Evolutionary conservation across 2,329 filamentous ascomycete species (phyloP), one percentile per base, ranked within the genome.

Genomic region (Mycosphaerella arachidis): DNA sequence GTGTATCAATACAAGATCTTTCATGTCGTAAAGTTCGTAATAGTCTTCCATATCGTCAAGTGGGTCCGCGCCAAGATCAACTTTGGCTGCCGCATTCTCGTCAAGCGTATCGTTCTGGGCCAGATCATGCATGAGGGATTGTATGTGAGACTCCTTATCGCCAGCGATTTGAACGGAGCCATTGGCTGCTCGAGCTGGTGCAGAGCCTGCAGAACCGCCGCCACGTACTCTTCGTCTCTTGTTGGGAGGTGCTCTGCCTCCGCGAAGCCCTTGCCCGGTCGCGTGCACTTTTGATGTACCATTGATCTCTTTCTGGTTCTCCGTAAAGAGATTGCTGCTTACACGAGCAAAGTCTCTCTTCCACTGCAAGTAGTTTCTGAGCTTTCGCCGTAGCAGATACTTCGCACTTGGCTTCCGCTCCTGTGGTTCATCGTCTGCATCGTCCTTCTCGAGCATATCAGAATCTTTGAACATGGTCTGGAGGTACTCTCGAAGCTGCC

Each of bases 41-140:
- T 88, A 94, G 66, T 93, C 88, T 64, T 97, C 92, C 89, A 94
- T 93, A 71, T 96, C 84, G 52, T 96, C 89, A 7, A 97, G 80
- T 0, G 91, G 88, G 73, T 97, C 94, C 5, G 85, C 79, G 1
- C 86, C 80, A 27, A 95, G 81, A 60, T 93, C 90, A 3, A 86
- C 83, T 72, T 93, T 95, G 66, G 92, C 86, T 27, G 66, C 64
- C 16, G 61, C 55, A 13, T 62, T 60, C 46, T 84, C 81, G 18
- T 86, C 82, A 72, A 95, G 91, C 37, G 85, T 81, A 66, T 91
- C 90, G 0, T 88, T 92, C n/a, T 90, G 86, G 66, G 90, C 85
- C 1, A 97, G 85, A 67, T 94, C 90, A 12, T 88, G 87, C 77
- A 97, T 87, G 8, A 97, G 81, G 56, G 86, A 86, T 9, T 90